Evolutionary conservation across 2,329 filamentous ascomycete genomes (phyloP).

Genomic region (Cladosporium colombiae): DNA sequence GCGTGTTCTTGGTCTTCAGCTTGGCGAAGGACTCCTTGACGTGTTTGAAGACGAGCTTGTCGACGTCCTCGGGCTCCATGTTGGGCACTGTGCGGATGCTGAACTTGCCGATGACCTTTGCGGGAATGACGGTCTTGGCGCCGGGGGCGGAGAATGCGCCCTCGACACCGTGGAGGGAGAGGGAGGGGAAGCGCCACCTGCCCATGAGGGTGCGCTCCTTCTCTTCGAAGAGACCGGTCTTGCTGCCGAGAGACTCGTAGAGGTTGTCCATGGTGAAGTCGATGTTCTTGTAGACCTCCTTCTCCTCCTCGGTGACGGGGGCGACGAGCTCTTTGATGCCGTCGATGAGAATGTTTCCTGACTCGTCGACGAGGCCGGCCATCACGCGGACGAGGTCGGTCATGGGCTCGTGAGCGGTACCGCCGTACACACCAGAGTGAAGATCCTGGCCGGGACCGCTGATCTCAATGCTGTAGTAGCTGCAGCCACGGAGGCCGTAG

Average conservation of each 20-base stretch:
- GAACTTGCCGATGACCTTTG: conserved; percentile 98
- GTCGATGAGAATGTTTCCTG: conserved; percentile 93
- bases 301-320: conserved; percentile 81
- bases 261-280: conserved; percentile 96
- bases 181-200: conserved; percentile 90
- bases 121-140: conserved; percentile 97
- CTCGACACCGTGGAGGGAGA: conserved; percentile 92
- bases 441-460: conserved; percentile 90
- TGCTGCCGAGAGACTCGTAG: conserved; percentile 85
- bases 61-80: conserved; percentile 92
- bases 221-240: conserved; percentile 81
- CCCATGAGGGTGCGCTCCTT: conserved; percentile 95
- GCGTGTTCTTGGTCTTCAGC: conserved; percentile 86
- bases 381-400: conserved; percentile 86
- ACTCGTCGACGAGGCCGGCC: conserved; percentile 78
- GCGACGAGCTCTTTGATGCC: conserved; percentile 93
- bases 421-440: conserved; percentile 95
- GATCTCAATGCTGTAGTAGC: conserved; percentile 93
- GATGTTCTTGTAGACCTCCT: conserved; percentile 83
- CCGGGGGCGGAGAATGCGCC: conserved; percentile 91
- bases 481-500: conserved; percentile 94
- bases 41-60: conserved; percentile 79
- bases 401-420: conserved; percentile 97
- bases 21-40: conserved; percentile 83
- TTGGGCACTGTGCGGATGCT: conserved; percentile 95